Evolutionary conservation across 176 grass and related monocot genomes (phyloP).

Genomic region (Otatea glauca): DNA sequence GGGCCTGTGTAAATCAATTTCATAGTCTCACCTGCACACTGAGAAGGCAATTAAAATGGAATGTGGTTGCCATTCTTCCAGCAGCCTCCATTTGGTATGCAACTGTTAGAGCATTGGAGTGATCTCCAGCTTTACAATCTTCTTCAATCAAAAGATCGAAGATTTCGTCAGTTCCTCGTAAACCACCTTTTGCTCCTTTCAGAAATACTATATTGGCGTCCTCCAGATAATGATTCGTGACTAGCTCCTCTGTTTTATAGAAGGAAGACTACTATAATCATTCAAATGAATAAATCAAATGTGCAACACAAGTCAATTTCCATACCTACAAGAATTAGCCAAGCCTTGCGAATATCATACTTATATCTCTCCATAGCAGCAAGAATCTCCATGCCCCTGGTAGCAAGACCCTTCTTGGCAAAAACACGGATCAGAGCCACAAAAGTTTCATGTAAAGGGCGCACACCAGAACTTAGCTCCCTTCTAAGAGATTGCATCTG

Average conservation of each 20-base stretch:
- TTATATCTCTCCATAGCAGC: constrained; percentile 96
- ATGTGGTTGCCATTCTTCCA: constrained; percentile 99
- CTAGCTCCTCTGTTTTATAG: constrained; percentile 75
- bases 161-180: constrained; percentile 77
- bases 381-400: constrained; percentile 96
- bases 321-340: constrained; percentile 95
- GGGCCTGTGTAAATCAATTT: constrained; percentile 26
- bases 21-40: constrained; percentile 81
- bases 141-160: constrained; percentile 91
- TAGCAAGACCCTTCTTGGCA: constrained; percentile 83
- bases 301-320: constrained; percentile 26
- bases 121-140: constrained; percentile 96
- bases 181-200: constrained; percentile 87
- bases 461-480: constrained; percentile 81
- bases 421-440: constrained; percentile 89
- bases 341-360: constrained; percentile 88
- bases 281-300: constrained; percentile 30
- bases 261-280: constrained; percentile 46
- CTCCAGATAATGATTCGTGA: constrained; percentile 72
- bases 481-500: constrained; percentile 98
- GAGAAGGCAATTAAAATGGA: constrained; percentile 98
- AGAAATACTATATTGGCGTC: constrained; percentile 93
- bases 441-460: constrained; percentile 91
- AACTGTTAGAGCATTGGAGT: constrained; percentile 93
- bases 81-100: constrained; percentile 97